These are phyloP conservation scores for Xylaria acuta DNA, from an alignment of 495 filamentous ascomycete genomes.

Conservation along the genomic window DNA sequence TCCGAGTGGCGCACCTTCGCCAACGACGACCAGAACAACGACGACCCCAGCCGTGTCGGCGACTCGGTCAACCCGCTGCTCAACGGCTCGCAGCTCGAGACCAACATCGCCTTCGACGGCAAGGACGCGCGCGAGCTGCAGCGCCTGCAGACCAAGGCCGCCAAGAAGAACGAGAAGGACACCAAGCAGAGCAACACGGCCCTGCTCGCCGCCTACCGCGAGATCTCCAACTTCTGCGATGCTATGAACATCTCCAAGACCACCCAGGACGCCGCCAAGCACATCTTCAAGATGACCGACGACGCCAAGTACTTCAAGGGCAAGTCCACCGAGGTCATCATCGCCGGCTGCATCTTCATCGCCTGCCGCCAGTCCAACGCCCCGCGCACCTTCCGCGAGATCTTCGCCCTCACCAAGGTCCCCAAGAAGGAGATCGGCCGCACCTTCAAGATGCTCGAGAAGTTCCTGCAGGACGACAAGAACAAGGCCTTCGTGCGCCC, in stretches of 20 bases:
- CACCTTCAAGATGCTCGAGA: conserved; percentile 90
- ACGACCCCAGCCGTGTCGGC: conserved; percentile 97
- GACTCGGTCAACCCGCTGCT: conserved; percentile 86
- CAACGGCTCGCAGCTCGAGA: conserved; percentile 92
- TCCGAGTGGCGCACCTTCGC: conserved; percentile 99
- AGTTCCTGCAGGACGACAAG: conserved; percentile 71
- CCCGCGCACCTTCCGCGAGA: conserved; percentile 89
- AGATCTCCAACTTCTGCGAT: conserved; percentile 88
- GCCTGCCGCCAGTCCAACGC: conserved; percentile 89
- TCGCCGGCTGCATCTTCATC: conserved; percentile 96
- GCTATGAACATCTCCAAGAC: conserved; percentile 79
- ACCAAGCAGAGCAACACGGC: conserved; percentile 86
- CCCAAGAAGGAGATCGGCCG: conserved; percentile 96
- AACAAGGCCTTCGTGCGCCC: conserved; percentile 41
- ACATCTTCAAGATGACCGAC: conserved; percentile 90
- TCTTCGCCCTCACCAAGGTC: conserved; percentile 90
- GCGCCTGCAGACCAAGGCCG: conserved; percentile 83
- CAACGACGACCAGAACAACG: conserved; percentile 92
- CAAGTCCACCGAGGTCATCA: conserved; percentile 91
- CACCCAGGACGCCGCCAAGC: conserved; percentile 85
- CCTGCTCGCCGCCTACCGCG: conserved; percentile 73
- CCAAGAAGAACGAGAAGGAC: conserved; percentile 92
- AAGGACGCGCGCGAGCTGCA: conserved; percentile 76
- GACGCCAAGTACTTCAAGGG: conserved; percentile 93
- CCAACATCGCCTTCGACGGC: conserved; percentile 82